A percentile compares a stretch with the other conserved stretches of the same genome.
These are phyloP conservation scores for Candida sanyiensis DNA, from an alignment of 805 yeast species.

Conservation along the genomic window DNA sequence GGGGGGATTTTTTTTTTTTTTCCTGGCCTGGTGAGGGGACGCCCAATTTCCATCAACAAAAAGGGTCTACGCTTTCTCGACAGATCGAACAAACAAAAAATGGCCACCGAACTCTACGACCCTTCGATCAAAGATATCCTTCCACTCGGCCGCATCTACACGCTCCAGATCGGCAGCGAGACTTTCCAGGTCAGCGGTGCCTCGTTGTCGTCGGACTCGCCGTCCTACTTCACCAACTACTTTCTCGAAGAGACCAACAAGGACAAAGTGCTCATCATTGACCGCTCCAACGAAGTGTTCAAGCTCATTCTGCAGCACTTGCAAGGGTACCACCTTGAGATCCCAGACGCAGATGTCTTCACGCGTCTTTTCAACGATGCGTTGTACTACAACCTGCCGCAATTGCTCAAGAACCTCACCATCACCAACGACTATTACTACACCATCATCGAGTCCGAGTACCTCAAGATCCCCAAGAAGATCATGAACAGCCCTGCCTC, in stretches of 20 bases:
- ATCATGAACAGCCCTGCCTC: constrained; percentile 38
- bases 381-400: constrained; percentile 58
- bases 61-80: background rate
- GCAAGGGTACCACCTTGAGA: constrained; percentile 69
- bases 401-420: constrained; percentile 43
- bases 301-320: constrained; percentile 62
- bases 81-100: background rate
- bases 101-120: constrained; percentile 20
- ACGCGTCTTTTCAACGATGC: constrained; percentile 65
- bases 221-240: constrained; percentile 78
- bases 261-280: constrained; percentile 51
- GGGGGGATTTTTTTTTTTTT: too few relatives aligned
- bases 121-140: constrained; percentile 46
- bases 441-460: constrained; percentile 51
- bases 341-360: constrained; percentile 56
- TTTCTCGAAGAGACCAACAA: constrained; percentile 39
- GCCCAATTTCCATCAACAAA: background rate
- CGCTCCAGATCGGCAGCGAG: constrained; percentile 63
- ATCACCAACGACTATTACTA: constrained; percentile 47
- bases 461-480: constrained; percentile 54
- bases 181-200: constrained; percentile 72
- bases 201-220: constrained; percentile 78
- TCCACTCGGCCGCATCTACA: constrained; percentile 65
- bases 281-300: constrained; percentile 68
- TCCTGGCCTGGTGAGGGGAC: too few relatives aligned